A percentile compares a stretch with the other conserved stretches of the same genome.
phyloP scores from a whole-genome alignment of 2,329 filamentous ascomycete species.

The Cladophialophora psammophila region DNA sequence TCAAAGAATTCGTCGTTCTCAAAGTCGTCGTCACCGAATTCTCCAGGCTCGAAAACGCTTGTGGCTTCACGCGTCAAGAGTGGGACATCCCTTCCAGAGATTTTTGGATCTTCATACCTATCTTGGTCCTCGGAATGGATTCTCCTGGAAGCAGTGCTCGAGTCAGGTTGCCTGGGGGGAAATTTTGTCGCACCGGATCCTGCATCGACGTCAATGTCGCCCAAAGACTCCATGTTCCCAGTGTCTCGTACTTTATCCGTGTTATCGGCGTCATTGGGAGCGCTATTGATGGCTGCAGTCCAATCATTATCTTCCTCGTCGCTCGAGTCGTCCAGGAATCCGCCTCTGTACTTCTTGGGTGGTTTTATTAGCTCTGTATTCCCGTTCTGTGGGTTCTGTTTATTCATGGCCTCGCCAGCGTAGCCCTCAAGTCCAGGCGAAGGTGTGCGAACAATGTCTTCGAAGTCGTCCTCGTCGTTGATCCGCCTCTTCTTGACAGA shows the following conservation, averaged over 20 bases:
- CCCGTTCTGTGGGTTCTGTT: not conserved
- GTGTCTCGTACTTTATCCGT: slow-evolving; percentile 17
- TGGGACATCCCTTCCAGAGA: slow-evolving; percentile 42
- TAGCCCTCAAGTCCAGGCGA: slow-evolving; percentile 25
- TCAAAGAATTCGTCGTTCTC: slow-evolving; percentile 67
- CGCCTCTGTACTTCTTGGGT: slow-evolving; percentile 36
- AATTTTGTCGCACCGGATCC: slow-evolving; percentile 15
- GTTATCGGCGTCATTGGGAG: not conserved
- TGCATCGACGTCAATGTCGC: slow-evolving; percentile 27
- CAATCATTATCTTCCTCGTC: slow-evolving; percentile 52
- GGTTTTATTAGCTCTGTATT: slow-evolving; percentile 15
- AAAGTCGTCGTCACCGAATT: slow-evolving; percentile 65
- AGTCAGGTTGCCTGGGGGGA: slow-evolving; percentile 40
- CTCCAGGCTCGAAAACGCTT: slow-evolving; percentile 54
- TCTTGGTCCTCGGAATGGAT: slow-evolving; percentile 13
- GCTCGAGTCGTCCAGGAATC: slow-evolving; percentile 51
- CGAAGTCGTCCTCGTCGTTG: slow-evolving; percentile 29
- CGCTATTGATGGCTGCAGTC: slow-evolving; percentile 23
- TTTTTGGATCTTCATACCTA: slow-evolving; percentile 38
- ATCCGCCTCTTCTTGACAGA: slow-evolving; percentile 55
- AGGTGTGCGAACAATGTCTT: slow-evolving; percentile 33
- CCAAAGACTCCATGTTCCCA: not conserved
- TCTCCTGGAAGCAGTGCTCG: not conserved
- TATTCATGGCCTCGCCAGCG: not conserved
- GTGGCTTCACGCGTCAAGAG: slow-evolving; percentile 60